Conservation (phyloP, 768 basidiomycete genomes). For the Lactarius trivialis region DNA sequence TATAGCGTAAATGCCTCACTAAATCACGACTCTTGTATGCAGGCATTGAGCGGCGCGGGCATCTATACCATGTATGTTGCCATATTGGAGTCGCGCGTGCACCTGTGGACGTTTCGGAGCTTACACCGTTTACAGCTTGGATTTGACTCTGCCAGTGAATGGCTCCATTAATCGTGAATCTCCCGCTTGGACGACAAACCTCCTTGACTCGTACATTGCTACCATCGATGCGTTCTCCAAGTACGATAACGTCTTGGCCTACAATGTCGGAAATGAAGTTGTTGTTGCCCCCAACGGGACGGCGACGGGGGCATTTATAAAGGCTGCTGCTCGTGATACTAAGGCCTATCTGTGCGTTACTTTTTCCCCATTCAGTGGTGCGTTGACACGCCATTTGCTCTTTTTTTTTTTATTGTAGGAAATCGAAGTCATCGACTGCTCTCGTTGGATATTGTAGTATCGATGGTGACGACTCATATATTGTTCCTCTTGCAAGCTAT, state of each 20-base stretch:
- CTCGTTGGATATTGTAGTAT: constrained; percentile 86
- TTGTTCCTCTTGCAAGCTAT: constrained; percentile 65
- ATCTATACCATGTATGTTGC: constrained; percentile 81
- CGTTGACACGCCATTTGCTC: background rate
- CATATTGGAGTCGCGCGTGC: background rate
- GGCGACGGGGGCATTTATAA: constrained; percentile 69
- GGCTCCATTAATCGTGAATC: constrained; percentile 71
- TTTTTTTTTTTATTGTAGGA: constrained; percentile 18
- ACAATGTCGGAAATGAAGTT: constrained; percentile 85
- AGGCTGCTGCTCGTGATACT: constrained; percentile 84
- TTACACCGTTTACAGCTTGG: constrained; percentile 49
- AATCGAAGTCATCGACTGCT: constrained; percentile 54
- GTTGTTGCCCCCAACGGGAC: constrained; percentile 51
- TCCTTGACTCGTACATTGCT: constrained; percentile 68
- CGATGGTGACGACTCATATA: constrained; percentile 59
- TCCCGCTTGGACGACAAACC: constrained; percentile 76
- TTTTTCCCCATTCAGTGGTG: background rate
- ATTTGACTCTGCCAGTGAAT: constrained; percentile 77
- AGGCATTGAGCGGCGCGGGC: constrained; percentile 60
- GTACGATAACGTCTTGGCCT: constrained; percentile 87
- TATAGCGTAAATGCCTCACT: constrained; percentile 80
- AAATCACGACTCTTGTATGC: constrained; percentile 88
- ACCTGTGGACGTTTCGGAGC: background rate
- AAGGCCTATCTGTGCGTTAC: constrained; percentile 74
- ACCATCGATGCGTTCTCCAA: constrained; percentile 77